Evolutionary conservation across 2,329 filamentous ascomycete genomes (phyloP), one percentile per base, ranked within the genome.

Genomic region (Aureobasidium subglaciale): DNA sequence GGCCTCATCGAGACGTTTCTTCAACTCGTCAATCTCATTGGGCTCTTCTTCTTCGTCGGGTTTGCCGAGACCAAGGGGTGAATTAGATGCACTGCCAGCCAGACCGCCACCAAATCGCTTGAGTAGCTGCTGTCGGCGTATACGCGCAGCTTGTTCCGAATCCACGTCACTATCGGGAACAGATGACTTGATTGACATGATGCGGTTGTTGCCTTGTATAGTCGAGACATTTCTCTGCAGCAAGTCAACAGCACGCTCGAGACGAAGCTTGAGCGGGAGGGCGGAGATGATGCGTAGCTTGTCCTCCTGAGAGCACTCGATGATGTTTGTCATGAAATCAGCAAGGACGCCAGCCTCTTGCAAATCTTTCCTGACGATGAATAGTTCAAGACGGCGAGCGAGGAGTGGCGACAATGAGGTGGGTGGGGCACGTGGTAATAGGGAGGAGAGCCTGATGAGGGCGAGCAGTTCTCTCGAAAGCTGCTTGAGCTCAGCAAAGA

Each of bases 281-380:
- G 90, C 84, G n/a, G 89, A 83, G 32, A 99, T 76, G 15, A 99
- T 82, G 56, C 88, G 83, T 54, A 99, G 78, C 70, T 95, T 96
- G 67, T 99, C 93, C 69, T 96, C 90, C 60, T 95, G 87, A 9
- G 84, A 87, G 49, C 87, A 85, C 60, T 96, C 90, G 2, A 95
- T 82, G 22, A 97, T 81, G 67, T 96, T 95, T 35, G 90, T 86
- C 90, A 99, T 96, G 68, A 97, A 97, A 69, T 99, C 93, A 6
- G 93, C 92, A 9, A 99, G 78, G 8, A 84, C 75, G 2, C 92
- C 92, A 1, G 91, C 91, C 62, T 97, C 90, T 38, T 82, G 78
- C 49, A 93, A 70, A 58, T 90, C 85, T 67, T 93, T 95, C 68
- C 86, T 84, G 29, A 84, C 80, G 60, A 99, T 96, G 70, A 90